Base-by-base conservation (phyloP, 2,329 filamentous ascomycete species). In the Trichoderma guizhouense region DNA sequence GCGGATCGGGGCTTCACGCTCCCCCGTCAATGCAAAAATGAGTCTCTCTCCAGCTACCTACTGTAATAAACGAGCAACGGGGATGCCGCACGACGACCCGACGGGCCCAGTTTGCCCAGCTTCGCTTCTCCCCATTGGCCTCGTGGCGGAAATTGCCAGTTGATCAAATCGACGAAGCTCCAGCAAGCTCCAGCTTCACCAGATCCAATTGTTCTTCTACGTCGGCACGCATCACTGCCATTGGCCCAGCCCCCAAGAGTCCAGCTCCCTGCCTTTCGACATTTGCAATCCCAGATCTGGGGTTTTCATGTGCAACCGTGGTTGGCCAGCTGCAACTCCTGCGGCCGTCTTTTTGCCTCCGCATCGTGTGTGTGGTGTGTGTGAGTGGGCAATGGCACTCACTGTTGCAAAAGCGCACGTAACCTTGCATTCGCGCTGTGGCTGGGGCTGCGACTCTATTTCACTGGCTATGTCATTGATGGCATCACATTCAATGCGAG, bases 31-130 rank as follows among this genome's bases (percentile, higher is more conserved):
- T 43, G 55, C 55, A 11, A 30, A 61, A 24, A 61, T 15, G 32
- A 61, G 18, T 11, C 30, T 61, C 58, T 61, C 30, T 36, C 43
- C 43, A 69, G 55, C 43, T 53, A 4, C 36, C 36, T 43, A 18
- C 39, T 43, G 36, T 11, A 34, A n/a, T 53, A 57, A n/a, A 70
- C 55, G 28, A 47, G 26, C 24, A 15, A 55, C 69, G 69, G 69
- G 60, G 62, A 61, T 61, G 69, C 70, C 70, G 70, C 70, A 68
- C 70, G 57, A 72, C 43, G 70, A 34, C 70, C 70, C 70, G 70
- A 68, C 36, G 39, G 30, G 12, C 34, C n/a, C 39, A 43, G 39
- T 43, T n/a, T n/a, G 39, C 39, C 61, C 24, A n/a, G 36, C 30
- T 34, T 3, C n/a, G 12, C 18, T 11, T 3, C 57, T 32, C 36